Percentiles rank a stretch among this genome's conserved stretches.
Evolutionary conservation across 2,329 filamentous ascomycete species (phyloP).

Genomic region (Bertia moriformis): DNA sequence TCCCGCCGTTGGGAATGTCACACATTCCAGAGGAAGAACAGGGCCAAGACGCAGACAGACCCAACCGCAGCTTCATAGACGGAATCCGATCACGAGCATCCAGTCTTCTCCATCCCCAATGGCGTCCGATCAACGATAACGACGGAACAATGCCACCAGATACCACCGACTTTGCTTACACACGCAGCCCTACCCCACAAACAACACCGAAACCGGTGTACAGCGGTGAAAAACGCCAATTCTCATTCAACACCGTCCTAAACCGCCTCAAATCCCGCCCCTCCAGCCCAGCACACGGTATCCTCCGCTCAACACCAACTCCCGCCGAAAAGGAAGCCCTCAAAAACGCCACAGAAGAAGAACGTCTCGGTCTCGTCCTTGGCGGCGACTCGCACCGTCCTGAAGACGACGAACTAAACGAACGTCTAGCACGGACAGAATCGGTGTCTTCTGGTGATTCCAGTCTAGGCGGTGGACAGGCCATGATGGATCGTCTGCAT

Average conservation of each 20-base stretch:
- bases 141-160: background rate
- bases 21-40: background rate
- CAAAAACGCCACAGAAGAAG: background rate
- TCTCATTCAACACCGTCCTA: background rate
- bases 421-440: background rate
- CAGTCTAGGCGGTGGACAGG: background rate
- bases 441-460: background rate
- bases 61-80: background rate
- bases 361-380: constrained; percentile 1
- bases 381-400: background rate
- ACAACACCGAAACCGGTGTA: background rate
- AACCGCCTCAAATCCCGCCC: background rate
- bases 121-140: background rate
- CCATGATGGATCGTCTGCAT: too few relatives aligned
- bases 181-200: background rate
- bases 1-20: constrained; percentile 16
- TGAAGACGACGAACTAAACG: background rate
- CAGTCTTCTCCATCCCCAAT: background rate
- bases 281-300: background rate
- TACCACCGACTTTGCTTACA: background rate
- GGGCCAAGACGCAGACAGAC: background rate
- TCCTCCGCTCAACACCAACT: background rate
- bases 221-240: background rate
- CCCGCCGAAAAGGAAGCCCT: background rate
- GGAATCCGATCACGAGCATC: background rate